Percentiles rank a stretch among this genome's conserved stretches.
Conservation (phyloP, 2,329 filamentous ascomycete genomes). For the Pseudogymnoascus sp. region DNA sequence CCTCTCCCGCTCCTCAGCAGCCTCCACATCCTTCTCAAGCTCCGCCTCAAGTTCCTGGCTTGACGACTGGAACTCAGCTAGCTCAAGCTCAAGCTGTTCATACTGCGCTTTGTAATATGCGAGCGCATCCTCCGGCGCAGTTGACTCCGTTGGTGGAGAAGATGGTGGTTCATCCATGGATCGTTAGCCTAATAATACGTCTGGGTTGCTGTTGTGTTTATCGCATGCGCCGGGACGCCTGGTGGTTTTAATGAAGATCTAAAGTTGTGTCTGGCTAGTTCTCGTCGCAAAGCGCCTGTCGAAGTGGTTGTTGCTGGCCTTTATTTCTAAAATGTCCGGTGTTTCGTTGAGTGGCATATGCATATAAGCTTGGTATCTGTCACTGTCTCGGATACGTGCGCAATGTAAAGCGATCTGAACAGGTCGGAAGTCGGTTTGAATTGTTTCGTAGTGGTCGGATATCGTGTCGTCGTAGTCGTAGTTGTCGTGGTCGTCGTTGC, state of each 20-base stretch:
- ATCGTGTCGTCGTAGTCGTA: conserved; percentile 3
- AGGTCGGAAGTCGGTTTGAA: neutral
- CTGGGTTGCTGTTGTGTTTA: conserved; percentile 5
- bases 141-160: conserved; percentile 49
- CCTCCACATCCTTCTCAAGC: conserved; percentile 91
- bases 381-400: neutral
- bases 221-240: conserved; percentile 1
- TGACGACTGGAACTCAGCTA: conserved; percentile 87
- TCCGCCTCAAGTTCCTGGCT: conserved; percentile 92
- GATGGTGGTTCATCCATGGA: conserved; percentile 45
- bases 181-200: neutral
- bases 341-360: neutral
- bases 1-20: conserved; percentile 87
- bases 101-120: conserved; percentile 96
- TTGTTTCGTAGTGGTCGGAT: neutral
- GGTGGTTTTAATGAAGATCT: neutral
- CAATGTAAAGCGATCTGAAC: neutral
- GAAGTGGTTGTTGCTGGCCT: conserved; percentile 1
- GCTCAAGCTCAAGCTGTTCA: conserved; percentile 81
- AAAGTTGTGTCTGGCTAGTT: neutral
- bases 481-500: conserved; percentile 7
- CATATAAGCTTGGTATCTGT: conserved; percentile 5
- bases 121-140: conserved; percentile 64
- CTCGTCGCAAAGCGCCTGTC: neutral
- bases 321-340: conserved; percentile 1